Conservation (phyloP, 176 grass and related monocot genomes). For the Saccharum officinarum region DNA sequence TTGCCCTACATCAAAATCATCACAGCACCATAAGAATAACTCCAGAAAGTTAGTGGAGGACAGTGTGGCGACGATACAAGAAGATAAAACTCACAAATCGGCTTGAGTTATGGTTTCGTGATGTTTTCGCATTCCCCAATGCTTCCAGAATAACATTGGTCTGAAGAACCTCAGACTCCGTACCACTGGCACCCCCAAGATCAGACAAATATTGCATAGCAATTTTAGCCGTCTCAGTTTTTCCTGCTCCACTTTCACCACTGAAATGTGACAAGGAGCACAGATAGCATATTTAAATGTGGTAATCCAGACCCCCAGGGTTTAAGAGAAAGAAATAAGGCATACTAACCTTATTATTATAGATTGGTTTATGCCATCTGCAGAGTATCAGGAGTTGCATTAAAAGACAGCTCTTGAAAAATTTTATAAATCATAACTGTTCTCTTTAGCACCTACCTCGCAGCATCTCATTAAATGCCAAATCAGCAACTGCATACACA, state of each 20-base stretch:
- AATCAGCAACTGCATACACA: constrained; percentile 94
- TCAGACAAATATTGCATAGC: constrained; percentile 96
- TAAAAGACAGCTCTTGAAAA: constrained; percentile 42
- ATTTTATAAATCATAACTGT: constrained; percentile 16
- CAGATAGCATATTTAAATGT: constrained; percentile 22
- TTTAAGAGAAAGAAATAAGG: constrained; percentile 13
- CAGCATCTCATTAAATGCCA: constrained; percentile 90
- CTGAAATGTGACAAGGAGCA: constrained; percentile 56
- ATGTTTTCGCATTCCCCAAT: constrained; percentile 97
- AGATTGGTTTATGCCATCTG: constrained; percentile 94
- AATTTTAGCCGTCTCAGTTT: constrained; percentile 98
- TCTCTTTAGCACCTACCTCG: constrained; percentile 53
- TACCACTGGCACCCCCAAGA: constrained; percentile 71
- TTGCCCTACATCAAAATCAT: constrained; percentile 73
- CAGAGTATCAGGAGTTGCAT: constrained; percentile 47
- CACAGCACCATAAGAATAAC: constrained; percentile 1
- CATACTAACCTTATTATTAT: constrained; percentile 92
- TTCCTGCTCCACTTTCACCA: constrained; percentile 96
- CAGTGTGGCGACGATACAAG: background rate
- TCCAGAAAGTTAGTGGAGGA: constrained; percentile 6
- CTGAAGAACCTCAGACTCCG: constrained; percentile 89
- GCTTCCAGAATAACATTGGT: constrained; percentile 90
- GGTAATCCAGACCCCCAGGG: background rate
- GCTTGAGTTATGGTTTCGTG: constrained; percentile 91
- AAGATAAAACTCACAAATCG: constrained; percentile 82